Evolutionary conservation across 2,329 filamentous ascomycete species (phyloP).

Genomic region (Colletotrichum nymphaeae): DNA sequence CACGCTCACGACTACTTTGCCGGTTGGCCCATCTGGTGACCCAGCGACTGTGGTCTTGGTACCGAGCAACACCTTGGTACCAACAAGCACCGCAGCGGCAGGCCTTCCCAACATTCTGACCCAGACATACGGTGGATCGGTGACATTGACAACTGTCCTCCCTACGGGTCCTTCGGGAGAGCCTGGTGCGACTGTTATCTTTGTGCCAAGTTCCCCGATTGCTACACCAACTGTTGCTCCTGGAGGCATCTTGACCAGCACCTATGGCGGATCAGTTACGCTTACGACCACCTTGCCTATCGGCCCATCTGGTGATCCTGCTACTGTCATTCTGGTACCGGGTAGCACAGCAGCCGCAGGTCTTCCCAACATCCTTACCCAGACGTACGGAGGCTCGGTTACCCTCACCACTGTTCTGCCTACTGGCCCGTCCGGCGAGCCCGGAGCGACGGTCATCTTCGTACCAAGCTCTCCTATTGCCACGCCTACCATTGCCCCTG

Average conservation of each 20-base stretch:
- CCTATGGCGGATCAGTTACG: background rate
- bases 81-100: background rate
- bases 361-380: background rate
- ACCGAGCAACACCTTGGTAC: background rate
- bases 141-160: background rate
- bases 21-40: background rate
- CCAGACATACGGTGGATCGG: background rate
- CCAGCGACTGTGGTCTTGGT: constrained; percentile 1
- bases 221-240: background rate
- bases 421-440: background rate
- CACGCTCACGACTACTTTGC: constrained; percentile 8
- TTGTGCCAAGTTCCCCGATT: background rate
- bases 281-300: background rate
- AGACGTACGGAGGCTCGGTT: constrained; percentile 1
- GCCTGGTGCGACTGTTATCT: background rate
- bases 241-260: background rate
- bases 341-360: background rate
- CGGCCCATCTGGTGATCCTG: background rate
- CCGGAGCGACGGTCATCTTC: background rate
- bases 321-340: background rate
- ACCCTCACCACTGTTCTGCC: background rate
- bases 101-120: background rate
- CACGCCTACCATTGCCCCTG: background rate
- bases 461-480: background rate
- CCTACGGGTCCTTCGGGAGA: background rate